Base-by-base conservation (phyloP, 2,329 filamentous ascomycete species). In the Exophiala sp. region DNA sequence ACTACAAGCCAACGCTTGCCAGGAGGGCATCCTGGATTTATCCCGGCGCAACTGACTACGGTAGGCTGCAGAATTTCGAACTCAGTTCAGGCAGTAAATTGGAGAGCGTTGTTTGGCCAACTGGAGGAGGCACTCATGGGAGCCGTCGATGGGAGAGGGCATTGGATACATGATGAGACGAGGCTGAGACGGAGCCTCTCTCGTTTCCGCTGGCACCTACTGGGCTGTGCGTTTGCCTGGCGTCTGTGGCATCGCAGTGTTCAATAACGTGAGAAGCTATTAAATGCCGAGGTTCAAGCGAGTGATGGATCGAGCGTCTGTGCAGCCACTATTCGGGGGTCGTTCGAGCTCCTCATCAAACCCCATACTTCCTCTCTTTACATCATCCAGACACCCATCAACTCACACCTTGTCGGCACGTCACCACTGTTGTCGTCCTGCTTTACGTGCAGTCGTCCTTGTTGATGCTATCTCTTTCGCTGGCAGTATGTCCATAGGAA, bases 1-100 rank as follows among this genome's bases (percentile, higher is more conserved):
- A 55, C 61, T 83, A 48, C 68, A 80, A 32, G 73, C 81, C 1
- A 83, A 81, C 66, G 80, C 79, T 2, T 82, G 79, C 0, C 60
- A 71, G 40, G 79, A 83, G 62, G 70, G 68, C 22, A 63, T 76
- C 4, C 76, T 68, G 46, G 51, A 58, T 44, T 35, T 56, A 39
- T 43, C 29, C 22, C 22, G 47, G 11, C 46, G 30, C 48, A 40
- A 13, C 1, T 24, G 5, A 32, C 19, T 16, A 14, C 8, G 3
- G 19, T 21, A 8, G 19, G 7, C 19, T 5, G 14, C 34, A 8
- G 7, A 18, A 19, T 19, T 11, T 37, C 34, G n/a, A n/a, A n/a
- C n/a, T n/a, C n/a, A n/a, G n/a, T n/a, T n/a, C n/a, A n/a, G n/a
- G n/a, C n/a, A n/a, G n/a, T n/a, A n/a, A n/a, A n/a, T n/a, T n/a